Evolutionary conservation across 2,329 filamentous ascomycete genomes (phyloP).

Genomic region (Exophiala phaeomuriformis): DNA sequence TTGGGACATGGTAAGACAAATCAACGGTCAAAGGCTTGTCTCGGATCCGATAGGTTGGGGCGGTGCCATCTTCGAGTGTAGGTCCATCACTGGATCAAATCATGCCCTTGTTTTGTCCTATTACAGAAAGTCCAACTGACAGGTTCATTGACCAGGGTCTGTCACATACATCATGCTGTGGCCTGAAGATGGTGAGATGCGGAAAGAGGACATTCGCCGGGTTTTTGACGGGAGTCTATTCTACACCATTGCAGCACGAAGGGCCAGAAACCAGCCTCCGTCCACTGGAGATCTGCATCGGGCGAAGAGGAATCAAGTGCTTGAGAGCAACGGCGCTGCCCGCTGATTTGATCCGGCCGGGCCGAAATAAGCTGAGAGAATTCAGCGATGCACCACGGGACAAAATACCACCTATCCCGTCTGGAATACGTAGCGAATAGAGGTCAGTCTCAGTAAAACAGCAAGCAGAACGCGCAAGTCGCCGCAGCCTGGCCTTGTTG

Average conservation of each 20-base stretch:
- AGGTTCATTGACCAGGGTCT: constrained; percentile 11
- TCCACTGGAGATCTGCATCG: neutral
- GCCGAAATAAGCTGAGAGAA: too few relatives aligned
- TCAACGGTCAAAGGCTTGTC: neutral
- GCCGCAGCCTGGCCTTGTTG: too few relatives aligned
- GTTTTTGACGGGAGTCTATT: constrained; percentile 27
- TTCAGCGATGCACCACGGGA: too few relatives aligned
- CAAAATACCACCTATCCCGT: too few relatives aligned
- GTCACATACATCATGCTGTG: constrained; percentile 30
- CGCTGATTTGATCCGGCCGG: neutral
- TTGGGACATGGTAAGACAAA: constrained; percentile 27
- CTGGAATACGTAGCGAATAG: too few relatives aligned
- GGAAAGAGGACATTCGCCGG: constrained; percentile 29
- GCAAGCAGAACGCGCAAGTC: too few relatives aligned
- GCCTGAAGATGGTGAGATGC: constrained; percentile 29
- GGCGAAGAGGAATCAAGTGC: neutral
- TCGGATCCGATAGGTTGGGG: constrained; percentile 26
- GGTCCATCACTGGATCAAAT: neutral
- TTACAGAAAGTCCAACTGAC: neutral
- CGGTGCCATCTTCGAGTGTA: constrained; percentile 41
- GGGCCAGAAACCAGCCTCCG: neutral
- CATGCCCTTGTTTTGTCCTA: neutral
- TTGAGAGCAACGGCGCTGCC: neutral
- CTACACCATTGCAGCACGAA: neutral
- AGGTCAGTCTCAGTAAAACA: too few relatives aligned